These are phyloP conservation scores for Edhazardia aedis DNA, from an alignment of 371 early-diverging fungal genomes.

Conservation along the genomic window DNA sequence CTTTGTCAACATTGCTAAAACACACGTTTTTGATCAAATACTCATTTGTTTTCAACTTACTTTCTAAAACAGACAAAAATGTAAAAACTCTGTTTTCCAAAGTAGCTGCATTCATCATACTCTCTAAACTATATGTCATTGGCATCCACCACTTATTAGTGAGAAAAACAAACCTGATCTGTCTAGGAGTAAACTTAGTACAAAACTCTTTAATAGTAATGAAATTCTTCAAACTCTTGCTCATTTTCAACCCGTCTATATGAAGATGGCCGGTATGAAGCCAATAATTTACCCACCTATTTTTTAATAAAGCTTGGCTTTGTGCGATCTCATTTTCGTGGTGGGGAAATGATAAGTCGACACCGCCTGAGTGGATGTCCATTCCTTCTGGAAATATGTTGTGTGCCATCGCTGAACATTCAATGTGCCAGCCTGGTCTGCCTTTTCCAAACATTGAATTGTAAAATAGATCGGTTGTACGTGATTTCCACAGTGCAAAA, in stretches of 20 bases:
- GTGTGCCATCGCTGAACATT: conserved; percentile 93
- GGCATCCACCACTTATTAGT: conserved; percentile 66
- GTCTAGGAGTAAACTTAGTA: conserved; percentile 57
- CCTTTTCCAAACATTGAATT: conserved; percentile 69
- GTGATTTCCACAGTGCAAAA: conserved; percentile 88
- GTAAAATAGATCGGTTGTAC: conserved; percentile 87
- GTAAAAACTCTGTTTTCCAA: conserved; percentile 55
- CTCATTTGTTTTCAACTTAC: conserved; percentile 49
- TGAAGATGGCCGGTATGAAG: conserved; percentile 91
- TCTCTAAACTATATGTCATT: conserved; percentile 62
- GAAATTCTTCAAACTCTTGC: conserved; percentile 94
- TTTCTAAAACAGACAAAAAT: conserved; percentile 51
- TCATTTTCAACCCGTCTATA: conserved; percentile 93
- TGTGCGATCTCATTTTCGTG: conserved; percentile 98
- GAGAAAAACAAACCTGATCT: conserved; percentile 76
- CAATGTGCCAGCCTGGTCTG: conserved; percentile 99
- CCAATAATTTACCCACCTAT: conserved; percentile 93
- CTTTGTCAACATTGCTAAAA: conserved; percentile 4
- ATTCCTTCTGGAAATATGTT: conserved; percentile 65
- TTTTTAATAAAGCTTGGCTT: conserved; percentile 57
- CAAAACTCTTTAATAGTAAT: conserved; percentile 74
- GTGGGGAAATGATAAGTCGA: conserved; percentile 93
- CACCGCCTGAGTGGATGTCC: conserved; percentile 93
- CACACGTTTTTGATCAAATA: background rate
- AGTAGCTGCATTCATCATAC: conserved; percentile 60